These are phyloP conservation scores for Pseudogymnoascus sp. DNA, from an alignment of 2,329 filamentous ascomycete species.

Conservation along the genomic window DNA sequence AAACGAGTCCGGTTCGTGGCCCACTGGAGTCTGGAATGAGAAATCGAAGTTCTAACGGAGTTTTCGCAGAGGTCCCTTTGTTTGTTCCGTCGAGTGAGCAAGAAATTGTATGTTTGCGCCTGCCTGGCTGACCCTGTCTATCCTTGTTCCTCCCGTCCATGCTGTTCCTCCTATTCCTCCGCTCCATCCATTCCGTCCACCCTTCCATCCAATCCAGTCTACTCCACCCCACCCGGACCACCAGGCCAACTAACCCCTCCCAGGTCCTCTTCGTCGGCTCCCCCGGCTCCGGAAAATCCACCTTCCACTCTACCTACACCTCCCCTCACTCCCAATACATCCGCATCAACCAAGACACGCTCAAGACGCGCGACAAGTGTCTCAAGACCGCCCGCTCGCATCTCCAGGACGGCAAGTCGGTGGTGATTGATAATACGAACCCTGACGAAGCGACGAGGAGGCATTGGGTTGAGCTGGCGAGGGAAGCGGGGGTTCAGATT, in stretches of 20 bases:
- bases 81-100: background rate
- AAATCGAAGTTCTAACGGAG: background rate
- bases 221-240: background rate
- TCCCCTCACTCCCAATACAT: slow-evolving; percentile 72
- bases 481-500: slow-evolving; percentile 62
- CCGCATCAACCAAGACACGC: slow-evolving; percentile 80
- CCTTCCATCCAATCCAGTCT: background rate
- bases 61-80: background rate
- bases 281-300: slow-evolving; percentile 85
- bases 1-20: slow-evolving; percentile 17
- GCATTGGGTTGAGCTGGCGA: slow-evolving; percentile 71
- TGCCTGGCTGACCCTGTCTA: background rate
- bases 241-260: background rate
- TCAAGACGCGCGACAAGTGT: slow-evolving; percentile 66
- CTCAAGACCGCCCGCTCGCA: slow-evolving; percentile 63
- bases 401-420: slow-evolving; percentile 56
- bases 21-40: background rate
- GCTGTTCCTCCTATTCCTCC: background rate
- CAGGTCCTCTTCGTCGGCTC: slow-evolving; percentile 74
- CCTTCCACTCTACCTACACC: slow-evolving; percentile 77
- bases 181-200: background rate
- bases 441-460: slow-evolving; percentile 67
- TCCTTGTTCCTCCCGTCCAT: background rate
- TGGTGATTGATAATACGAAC: slow-evolving; percentile 94
- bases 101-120: background rate